Evolutionary conservation across 805 yeast genomes (phyloP), one percentile per base, ranked within the genome.

Genomic region (Ogataea zsoltii): DNA sequence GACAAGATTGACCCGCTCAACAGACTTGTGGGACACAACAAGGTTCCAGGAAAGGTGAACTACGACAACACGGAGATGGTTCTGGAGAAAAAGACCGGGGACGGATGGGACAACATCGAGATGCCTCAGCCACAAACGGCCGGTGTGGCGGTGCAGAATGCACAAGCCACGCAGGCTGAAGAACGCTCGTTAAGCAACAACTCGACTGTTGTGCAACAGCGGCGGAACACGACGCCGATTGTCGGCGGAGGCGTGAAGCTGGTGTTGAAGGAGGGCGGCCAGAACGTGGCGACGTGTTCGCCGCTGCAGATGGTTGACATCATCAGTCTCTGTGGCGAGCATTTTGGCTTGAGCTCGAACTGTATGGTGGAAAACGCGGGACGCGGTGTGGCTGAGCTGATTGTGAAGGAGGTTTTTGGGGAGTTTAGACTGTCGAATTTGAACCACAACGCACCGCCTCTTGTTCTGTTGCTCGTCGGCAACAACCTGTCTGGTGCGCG

Each of bases 361-460:
- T 58, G 72, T 3, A 59, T 83, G 48, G 66, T 76, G 13, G 97
- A 89, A 62, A 80, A 80, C 42, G 80, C 88, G 30, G 88, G 88
- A 4, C 68, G 83, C 26, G 84, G 86, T 38, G 68, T 89, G 21
- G 76, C 86, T 2, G 74, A 70, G 30, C 67, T 85, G 41, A 74
- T 85, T 1, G 70, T 83, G 21, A 71, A 75, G 42, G 75, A 81
- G 15, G 69, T 90, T 16, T 90, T 95, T 11, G 96, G 96, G 1
- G 63, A 77, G 10, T 72, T 79, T 6, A 72, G 96, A 53, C 70
- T 88, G 45, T 74, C 80, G 31, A 70, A 74, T 23, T 68, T 72
- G n/a, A 86, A 86, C 61, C 88, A 83, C 58, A 89, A 90, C 60
- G 73, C 87, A 15, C 86, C 90, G 7, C 96, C 97, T 2, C 67